These are phyloP conservation scores for Wickerhamiella domercqiae DNA, from an alignment of 805 yeast genomes.

Conservation along the genomic window DNA sequence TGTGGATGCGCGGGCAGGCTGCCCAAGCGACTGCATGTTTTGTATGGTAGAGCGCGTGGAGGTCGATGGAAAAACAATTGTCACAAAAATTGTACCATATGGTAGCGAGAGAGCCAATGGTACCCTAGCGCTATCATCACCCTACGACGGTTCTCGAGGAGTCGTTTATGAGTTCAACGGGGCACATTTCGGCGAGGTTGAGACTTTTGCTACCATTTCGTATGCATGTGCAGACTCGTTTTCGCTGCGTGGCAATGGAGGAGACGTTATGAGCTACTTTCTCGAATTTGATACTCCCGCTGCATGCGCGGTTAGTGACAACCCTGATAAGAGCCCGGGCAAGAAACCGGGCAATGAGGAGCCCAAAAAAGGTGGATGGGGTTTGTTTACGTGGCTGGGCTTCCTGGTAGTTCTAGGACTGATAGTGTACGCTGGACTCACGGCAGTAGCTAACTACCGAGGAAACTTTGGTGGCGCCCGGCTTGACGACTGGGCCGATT, in stretches of 20 bases:
- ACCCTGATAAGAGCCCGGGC: slow-evolving; percentile 13
- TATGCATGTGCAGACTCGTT: slow-evolving; percentile 19
- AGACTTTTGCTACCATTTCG: slow-evolving; percentile 22
- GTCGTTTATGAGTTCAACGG: slow-evolving; percentile 29
- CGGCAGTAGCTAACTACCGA: slow-evolving; percentile 62
- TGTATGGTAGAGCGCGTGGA: slow-evolving; percentile 57
- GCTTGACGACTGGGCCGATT: slow-evolving; percentile 31
- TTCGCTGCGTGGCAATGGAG: slow-evolving; percentile 4
- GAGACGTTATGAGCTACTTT: slow-evolving; percentile 13
- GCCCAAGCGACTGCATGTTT: slow-evolving; percentile 57
- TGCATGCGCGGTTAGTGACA: slow-evolving; percentile 20
- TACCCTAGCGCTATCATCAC: slow-evolving; percentile 1
- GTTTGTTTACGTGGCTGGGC: slow-evolving; percentile 71
- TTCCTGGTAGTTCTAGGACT: slow-evolving; percentile 56
- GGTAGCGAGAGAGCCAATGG: slow-evolving; percentile 6
- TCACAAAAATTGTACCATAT: slow-evolving; percentile 46
- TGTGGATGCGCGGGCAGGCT: slow-evolving; percentile 28
- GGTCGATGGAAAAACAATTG: slow-evolving; percentile 34
- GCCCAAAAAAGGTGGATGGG: slow-evolving; percentile 38
- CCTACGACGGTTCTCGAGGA: slow-evolving; percentile 17
- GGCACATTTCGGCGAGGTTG: slow-evolving; percentile 54
- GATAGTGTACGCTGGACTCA: slow-evolving; percentile 55
- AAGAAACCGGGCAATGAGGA: slow-evolving; percentile 19
- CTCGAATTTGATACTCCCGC: slow-evolving; percentile 14
- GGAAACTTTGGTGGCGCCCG: slow-evolving; percentile 52